Conservation (phyloP, 495 filamentous ascomycete genomes). For the Sporormia fimetaria region DNA sequence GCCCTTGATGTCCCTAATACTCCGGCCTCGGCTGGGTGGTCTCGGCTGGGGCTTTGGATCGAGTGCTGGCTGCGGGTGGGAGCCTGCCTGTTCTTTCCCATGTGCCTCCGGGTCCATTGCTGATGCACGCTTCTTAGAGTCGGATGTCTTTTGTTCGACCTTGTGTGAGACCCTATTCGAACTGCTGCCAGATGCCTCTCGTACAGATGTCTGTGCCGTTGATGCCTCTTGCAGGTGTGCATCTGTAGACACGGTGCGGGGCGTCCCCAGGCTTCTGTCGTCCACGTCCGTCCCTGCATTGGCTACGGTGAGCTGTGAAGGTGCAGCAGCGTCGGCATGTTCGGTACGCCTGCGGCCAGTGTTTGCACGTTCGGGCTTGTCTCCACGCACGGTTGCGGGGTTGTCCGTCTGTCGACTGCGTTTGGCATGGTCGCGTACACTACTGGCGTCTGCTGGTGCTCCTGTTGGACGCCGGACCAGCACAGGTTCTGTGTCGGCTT, state of each 20-base stretch:
- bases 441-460: constrained; percentile 3
- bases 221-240: constrained; percentile 21
- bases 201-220: constrained; percentile 32
- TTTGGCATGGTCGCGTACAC: constrained; percentile 8
- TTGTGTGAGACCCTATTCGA: constrained; percentile 31
- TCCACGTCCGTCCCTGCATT: constrained; percentile 13
- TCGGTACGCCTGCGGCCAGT: constrained; percentile 19
- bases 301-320: background rate
- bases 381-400: constrained; percentile 9
- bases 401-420: constrained; percentile 5
- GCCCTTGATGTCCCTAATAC: constrained; percentile 25
- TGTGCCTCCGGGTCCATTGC: constrained; percentile 31
- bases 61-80: constrained; percentile 12
- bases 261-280: constrained; percentile 16
- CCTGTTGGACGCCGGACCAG: constrained; percentile 5
- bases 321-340: no score
- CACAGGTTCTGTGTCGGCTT: background rate
- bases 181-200: constrained; percentile 26
- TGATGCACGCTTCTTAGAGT: constrained; percentile 22
- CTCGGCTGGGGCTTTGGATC: constrained; percentile 4
- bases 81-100: constrained; percentile 27
- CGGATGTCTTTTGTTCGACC: constrained; percentile 15
- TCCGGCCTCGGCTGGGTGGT: constrained; percentile 22
- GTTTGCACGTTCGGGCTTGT: constrained; percentile 15
- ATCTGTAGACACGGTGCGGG: constrained; percentile 29